phyloP scores from a whole-genome alignment of 2,329 filamentous ascomycete genomes.

The Sporothrix protearum region DNA sequence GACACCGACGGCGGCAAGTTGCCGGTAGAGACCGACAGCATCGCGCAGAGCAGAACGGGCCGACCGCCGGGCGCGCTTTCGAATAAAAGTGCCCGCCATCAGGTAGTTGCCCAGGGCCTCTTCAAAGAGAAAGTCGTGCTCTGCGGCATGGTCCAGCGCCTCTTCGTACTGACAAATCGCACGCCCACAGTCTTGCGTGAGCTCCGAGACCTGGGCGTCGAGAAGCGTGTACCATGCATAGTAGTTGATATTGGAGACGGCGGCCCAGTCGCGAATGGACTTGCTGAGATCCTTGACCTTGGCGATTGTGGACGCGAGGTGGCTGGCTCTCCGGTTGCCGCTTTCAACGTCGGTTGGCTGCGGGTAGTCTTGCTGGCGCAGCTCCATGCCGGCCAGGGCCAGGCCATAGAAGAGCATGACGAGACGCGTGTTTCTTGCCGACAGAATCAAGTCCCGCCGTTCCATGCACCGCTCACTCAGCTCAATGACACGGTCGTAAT shows the following conservation, averaged over 20 bases:
- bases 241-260: conserved; percentile 68
- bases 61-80: conserved; percentile 61
- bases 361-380: conserved; percentile 50
- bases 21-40: conserved; percentile 63
- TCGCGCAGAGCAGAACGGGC: conserved; percentile 67
- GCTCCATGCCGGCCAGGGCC: conserved; percentile 50
- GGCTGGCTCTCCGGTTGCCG: conserved; percentile 29
- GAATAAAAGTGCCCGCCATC: conserved; percentile 67
- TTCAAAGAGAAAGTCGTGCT: conserved; percentile 64
- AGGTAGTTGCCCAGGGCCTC: conserved; percentile 71
- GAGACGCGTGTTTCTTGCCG: conserved; percentile 55
- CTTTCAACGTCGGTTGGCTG: conserved; percentile 40
- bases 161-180: conserved; percentile 66
- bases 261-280: conserved; percentile 61
- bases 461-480: conserved; percentile 51
- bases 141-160: conserved; percentile 66
- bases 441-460: conserved; percentile 53
- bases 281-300: conserved; percentile 55
- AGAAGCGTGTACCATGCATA: conserved; percentile 64
- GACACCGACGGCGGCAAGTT: conserved; percentile 66
- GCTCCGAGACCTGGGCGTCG: conserved; percentile 64
- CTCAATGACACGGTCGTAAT: conserved; percentile 58
- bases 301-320: conserved; percentile 46
- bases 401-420: conserved; percentile 60
- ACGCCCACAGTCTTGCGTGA: conserved; percentile 52